These are phyloP conservation scores for Polygonum maritimum DNA, from an alignment of 148 eudicot genomes.

Conservation along the genomic window DNA sequence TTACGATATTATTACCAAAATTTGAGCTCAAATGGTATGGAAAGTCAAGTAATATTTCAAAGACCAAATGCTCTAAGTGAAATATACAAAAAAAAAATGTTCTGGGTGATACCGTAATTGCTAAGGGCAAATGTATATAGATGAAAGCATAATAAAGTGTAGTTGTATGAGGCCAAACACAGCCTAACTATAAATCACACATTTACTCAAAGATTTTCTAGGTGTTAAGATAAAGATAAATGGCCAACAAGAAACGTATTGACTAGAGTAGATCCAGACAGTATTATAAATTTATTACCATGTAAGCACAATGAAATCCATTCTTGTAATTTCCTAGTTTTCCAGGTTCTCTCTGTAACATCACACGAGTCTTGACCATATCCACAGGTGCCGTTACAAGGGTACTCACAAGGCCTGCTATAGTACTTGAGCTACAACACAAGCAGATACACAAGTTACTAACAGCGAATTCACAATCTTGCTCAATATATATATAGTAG, in stretches of 20 bases:
- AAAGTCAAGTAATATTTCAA: background rate
- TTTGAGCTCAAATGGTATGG: background rate
- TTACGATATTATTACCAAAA: background rate
- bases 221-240: background rate
- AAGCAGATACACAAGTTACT: background rate
- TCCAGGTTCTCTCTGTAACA: conserved; percentile 74
- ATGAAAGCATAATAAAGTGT: background rate
- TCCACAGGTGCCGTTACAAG: conserved; percentile 80
- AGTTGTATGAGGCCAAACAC: background rate
- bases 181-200: background rate
- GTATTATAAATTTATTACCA: conserved; percentile 29
- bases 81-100: background rate
- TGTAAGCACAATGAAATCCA: conserved; percentile 80
- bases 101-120: background rate
- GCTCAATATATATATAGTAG: background rate
- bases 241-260: background rate
- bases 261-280: background rate
- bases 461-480: conserved; percentile 7
- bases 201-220: background rate
- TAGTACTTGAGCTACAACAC: conserved; percentile 67
- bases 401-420: conserved; percentile 76
- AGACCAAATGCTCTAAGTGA: background rate
- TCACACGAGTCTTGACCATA: conserved; percentile 91
- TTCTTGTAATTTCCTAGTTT: conserved; percentile 47
- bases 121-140: background rate